Conservation (phyloP, 2,329 filamentous ascomycete genomes). For the Arthrobotrys iridis region DNA sequence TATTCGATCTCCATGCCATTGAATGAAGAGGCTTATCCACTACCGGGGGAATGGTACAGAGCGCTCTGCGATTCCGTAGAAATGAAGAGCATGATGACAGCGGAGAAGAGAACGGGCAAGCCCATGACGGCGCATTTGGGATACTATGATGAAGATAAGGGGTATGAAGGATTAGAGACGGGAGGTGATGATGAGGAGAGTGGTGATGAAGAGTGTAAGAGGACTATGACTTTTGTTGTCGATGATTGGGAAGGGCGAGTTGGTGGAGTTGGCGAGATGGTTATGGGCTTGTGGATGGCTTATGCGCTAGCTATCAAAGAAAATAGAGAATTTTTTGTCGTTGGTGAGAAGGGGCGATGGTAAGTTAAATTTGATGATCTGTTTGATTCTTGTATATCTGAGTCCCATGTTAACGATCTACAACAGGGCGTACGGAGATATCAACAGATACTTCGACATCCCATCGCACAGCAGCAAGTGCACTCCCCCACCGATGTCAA, state of each 20-base stretch:
- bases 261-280: slow-evolving; percentile 35
- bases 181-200: background rate
- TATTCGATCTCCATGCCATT: slow-evolving; percentile 34
- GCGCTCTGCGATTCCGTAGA: slow-evolving; percentile 31
- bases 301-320: slow-evolving; percentile 42
- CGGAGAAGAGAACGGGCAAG: slow-evolving; percentile 20
- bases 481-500: slow-evolving; percentile 37
- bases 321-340: slow-evolving; percentile 48
- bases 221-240: slow-evolving; percentile 52
- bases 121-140: slow-evolving; percentile 39
- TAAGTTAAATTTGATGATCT: slow-evolving; percentile 10
- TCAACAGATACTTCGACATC: slow-evolving; percentile 39
- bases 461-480: slow-evolving; percentile 33
- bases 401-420: background rate
- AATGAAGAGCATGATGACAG: slow-evolving; percentile 33
- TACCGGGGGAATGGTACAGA: slow-evolving; percentile 34
- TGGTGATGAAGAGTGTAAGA: slow-evolving; percentile 26
- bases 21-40: slow-evolving; percentile 29
- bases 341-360: slow-evolving; percentile 24
- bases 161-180: slow-evolving; percentile 34
- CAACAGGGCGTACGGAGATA: slow-evolving; percentile 43
- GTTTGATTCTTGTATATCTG: background rate
- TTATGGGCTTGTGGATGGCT: slow-evolving; percentile 53
- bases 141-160: slow-evolving; percentile 27
- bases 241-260: slow-evolving; percentile 38